These are phyloP conservation scores for Apiospora phragmitis DNA, from an alignment of 2,329 filamentous ascomycete species.

Conservation along the genomic window DNA sequence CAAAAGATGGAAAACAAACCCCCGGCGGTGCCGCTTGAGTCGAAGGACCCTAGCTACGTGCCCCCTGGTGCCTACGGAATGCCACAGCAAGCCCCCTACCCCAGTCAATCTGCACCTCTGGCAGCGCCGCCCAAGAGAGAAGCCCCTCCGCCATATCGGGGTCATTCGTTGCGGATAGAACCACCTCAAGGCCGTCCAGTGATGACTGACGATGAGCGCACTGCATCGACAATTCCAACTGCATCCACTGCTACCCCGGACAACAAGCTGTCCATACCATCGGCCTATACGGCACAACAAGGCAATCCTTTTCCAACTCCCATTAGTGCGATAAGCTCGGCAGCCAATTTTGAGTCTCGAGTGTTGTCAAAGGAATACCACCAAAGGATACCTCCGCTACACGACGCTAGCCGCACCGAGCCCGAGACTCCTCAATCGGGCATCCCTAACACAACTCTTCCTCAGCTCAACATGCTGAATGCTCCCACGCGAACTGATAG, in stretches of 20 bases:
- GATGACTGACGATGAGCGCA: conserved; percentile 58
- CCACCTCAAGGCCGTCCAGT: conserved; percentile 60
- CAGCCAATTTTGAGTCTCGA: conserved; percentile 32
- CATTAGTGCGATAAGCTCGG: conserved; percentile 52
- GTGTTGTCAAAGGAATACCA: conserved; percentile 52
- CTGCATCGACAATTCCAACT: conserved; percentile 60
- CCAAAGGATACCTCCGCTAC: conserved; percentile 59
- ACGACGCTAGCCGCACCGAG: conserved; percentile 58
- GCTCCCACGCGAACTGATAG: conserved; percentile 48
- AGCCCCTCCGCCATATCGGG: conserved; percentile 59
- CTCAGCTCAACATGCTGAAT: conserved; percentile 59
- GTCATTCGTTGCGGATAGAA: conserved; percentile 62
- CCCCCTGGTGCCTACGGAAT: conserved; percentile 63
- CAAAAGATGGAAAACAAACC: conserved; percentile 74
- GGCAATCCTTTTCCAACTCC: conserved; percentile 62
- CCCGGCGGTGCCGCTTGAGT: conserved; percentile 73
- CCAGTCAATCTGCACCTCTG: conserved; percentile 24
- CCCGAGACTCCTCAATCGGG: conserved; percentile 54
- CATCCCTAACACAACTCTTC: conserved; percentile 39
- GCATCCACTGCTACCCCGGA: conserved; percentile 60
- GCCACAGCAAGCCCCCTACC: conserved; percentile 45
- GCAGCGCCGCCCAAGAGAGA: conserved; percentile 49
- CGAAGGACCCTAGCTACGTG: conserved; percentile 71
- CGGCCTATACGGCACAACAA: conserved; percentile 45
- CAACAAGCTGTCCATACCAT: conserved; percentile 58